Conservation (phyloP, 495 filamentous ascomycete genomes). For the Lophium mytilinum region DNA sequence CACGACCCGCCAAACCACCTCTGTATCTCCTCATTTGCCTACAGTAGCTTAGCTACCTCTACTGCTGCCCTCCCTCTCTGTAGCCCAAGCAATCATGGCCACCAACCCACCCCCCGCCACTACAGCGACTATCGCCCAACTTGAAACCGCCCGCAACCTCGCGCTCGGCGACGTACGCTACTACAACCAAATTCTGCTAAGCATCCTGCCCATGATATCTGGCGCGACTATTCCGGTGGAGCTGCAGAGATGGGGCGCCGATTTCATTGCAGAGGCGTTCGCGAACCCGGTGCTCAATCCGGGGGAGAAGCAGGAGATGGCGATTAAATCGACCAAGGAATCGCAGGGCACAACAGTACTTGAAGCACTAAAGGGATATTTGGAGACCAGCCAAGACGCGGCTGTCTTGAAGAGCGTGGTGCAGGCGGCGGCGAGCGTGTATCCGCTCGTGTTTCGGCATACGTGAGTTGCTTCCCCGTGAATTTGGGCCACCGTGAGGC, state of each 20-base stretch:
- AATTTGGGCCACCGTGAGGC: neutral
- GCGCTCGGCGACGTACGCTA: conserved; percentile 73
- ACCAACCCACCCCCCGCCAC: conserved; percentile 1
- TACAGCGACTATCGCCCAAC: conserved; percentile 51
- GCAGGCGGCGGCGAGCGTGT: conserved; percentile 80
- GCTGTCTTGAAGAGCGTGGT: conserved; percentile 73
- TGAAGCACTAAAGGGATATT: conserved; percentile 61
- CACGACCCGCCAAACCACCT: no score
- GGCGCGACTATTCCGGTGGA: conserved; percentile 52
- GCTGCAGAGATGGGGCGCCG: conserved; percentile 87
- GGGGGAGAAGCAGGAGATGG: conserved; percentile 66
- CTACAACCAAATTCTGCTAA: conserved; percentile 84
- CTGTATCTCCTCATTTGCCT: no score
- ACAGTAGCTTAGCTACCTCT: no score
- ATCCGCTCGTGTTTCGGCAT: conserved; percentile 82
- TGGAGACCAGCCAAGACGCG: conserved; percentile 60
- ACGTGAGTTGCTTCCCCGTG: conserved; percentile 47
- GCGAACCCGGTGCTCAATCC: conserved; percentile 67
- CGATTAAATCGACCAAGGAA: no score
- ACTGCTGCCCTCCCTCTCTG: no score
- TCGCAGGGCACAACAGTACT: conserved; percentile 52
- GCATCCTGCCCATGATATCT: conserved; percentile 82
- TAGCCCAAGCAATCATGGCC: no score
- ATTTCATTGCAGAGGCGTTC: conserved; percentile 95
- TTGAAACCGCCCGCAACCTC: conserved; percentile 78